A percentile compares a stretch with the other conserved stretches of the same genome.
Conservation (phyloP, 2,329 filamentous ascomycete species). For the Xylaria polymorpha region DNA sequence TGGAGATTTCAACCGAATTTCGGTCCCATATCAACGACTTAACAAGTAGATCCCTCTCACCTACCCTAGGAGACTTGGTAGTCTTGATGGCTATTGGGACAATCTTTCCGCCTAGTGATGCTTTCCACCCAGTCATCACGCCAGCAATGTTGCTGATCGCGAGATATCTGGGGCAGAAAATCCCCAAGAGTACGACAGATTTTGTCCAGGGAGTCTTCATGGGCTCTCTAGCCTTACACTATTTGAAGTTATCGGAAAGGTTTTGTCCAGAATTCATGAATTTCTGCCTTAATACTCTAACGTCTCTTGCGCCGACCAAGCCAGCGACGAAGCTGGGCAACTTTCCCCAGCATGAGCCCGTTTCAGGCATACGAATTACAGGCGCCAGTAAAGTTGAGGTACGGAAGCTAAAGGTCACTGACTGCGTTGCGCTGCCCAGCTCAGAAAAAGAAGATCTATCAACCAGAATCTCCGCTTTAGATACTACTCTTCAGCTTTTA, state of each 20-base stretch:
- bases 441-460: conserved; percentile 50
- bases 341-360: conserved; percentile 71
- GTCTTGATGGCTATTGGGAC: conserved; percentile 85
- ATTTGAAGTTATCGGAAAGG: conserved; percentile 84
- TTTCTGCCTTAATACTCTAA: conserved; percentile 80
- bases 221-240: conserved; percentile 82
- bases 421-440: conserved; percentile 59
- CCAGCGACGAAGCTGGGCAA: conserved; percentile 58
- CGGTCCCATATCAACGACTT: conserved; percentile 76
- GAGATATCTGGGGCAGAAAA: conserved; percentile 83
- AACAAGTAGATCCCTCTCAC: conserved; percentile 61
- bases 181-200: conserved; percentile 73
- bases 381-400: conserved; percentile 55
- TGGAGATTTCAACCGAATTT: conserved; percentile 81
- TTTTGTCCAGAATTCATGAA: conserved; percentile 91
- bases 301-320: conserved; percentile 70
- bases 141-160: conserved; percentile 88
- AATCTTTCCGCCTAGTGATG: conserved; percentile 94
- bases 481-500: conserved; percentile 73
- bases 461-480: conserved; percentile 66
- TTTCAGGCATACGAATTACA: conserved; percentile 62
- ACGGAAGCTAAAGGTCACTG: conserved; percentile 68
- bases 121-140: conserved; percentile 95
- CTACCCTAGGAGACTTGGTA: conserved; percentile 77
- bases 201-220: conserved; percentile 81